Evolutionary conservation across 2,329 filamentous ascomycete species (phyloP).

Genomic region (Penicillium sp.): DNA sequence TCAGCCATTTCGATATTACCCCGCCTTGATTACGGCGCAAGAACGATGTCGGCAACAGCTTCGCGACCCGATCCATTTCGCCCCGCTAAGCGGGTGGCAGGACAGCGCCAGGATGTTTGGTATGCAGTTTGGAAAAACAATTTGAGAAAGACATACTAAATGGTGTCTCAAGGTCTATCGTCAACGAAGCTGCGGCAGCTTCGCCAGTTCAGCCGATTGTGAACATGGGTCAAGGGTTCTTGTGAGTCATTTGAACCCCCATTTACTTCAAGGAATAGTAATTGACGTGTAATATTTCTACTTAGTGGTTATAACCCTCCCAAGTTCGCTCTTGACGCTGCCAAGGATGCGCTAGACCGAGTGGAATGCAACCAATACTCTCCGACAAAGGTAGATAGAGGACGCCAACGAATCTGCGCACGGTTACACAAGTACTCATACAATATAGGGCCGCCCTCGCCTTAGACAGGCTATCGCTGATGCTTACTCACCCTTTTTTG

Average conservation of each 20-base stretch:
- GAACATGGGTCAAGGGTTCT: constrained; percentile 66
- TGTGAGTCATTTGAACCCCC: constrained; percentile 39
- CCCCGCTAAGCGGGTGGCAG: constrained; percentile 49
- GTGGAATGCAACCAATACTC: constrained; percentile 99
- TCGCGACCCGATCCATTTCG: constrained; percentile 43
- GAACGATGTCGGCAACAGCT: constrained; percentile 42
- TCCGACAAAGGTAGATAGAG: constrained; percentile 68
- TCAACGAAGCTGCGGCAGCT: constrained; percentile 65
- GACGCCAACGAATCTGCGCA: background rate
- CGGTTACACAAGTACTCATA: constrained; percentile 9
- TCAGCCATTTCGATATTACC: constrained; percentile 13
- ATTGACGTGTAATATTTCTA: background rate
- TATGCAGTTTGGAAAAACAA: constrained; percentile 17
- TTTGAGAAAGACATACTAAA: constrained; percentile 14
- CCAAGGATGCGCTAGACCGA: constrained; percentile 80
- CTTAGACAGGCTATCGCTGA: constrained; percentile 91
- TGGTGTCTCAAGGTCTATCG: constrained; percentile 53
- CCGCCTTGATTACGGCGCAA: constrained; percentile 22
- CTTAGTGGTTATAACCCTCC: constrained; percentile 83
- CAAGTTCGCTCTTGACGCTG: constrained; percentile 83
- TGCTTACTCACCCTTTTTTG: constrained; percentile 88
- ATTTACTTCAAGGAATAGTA: background rate
- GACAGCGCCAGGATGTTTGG: constrained; percentile 54
- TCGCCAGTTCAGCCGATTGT: constrained; percentile 64
- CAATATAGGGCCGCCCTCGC: constrained; percentile 68